Base-by-base conservation (phyloP, 106 monocot species). In the Agapanthus africanus region DNA sequence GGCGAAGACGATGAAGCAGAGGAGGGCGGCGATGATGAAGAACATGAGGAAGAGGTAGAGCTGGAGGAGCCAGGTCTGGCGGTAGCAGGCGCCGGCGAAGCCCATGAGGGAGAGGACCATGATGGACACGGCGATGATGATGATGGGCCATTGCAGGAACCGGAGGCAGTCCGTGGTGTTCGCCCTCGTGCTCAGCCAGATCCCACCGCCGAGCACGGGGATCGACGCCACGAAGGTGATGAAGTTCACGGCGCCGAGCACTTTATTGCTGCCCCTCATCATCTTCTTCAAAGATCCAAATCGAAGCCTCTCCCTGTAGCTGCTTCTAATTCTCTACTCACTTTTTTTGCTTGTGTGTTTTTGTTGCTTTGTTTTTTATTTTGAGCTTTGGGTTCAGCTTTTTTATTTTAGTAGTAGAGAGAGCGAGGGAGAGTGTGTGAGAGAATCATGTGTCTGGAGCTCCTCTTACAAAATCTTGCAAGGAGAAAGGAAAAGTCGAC, bases 41-140 rank as follows among this genome's bases (percentile, higher is more conserved):
- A 95, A 91, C 85, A 91, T 85, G 66, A 51, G 57, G 77, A 88
- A 78, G 65, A 95, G 80, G 82, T 91, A 95, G 78, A 95, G 73
- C 30, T 78, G 80, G 47, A 91, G 78, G 30, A 95, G 88, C 77
- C 83, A 88, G 26, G 81, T 54, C 16, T 76, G 71, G 61, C 85
- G 77, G 77, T 83, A 91, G 69, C 91, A 95, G 33, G 91, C 54
- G 11, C 88, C 95, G 21, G 84, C 83, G 77, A 95, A 88, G 35
- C 94, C 94, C 57, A 79, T 63, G 54, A 95, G 91, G 56, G 94
- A 95, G 75, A 95, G 63, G 44, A 83, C 80, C 87, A 95, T 85
- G 82, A 91, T 39, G 30, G 75, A 21, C 40, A 80, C 59, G n/a
- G 78, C 87, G 40, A 95, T 73, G 50, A 82, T 63, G 72, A 95